These are phyloP conservation scores for Aspergillus quadricinctus DNA, from an alignment of 2,329 filamentous ascomycete genomes.

Conservation along the genomic window DNA sequence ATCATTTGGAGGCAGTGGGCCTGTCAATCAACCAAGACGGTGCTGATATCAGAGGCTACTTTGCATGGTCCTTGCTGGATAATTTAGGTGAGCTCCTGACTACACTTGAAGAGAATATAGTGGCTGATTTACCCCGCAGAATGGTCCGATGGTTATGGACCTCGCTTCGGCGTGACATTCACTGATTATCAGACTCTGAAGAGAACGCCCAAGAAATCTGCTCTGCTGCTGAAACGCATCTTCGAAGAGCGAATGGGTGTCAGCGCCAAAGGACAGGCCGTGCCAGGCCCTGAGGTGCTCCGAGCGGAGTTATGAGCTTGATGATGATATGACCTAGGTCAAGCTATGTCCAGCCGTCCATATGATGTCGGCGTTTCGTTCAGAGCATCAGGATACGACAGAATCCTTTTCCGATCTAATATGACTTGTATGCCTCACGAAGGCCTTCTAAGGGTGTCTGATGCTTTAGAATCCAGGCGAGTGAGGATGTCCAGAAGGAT, in stretches of 20 bases:
- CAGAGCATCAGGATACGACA: no score
- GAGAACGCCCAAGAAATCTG: slow-evolving; percentile 25
- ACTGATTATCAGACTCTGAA: slow-evolving; percentile 23
- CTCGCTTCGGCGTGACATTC: slow-evolving; percentile 25
- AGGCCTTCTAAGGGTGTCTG: slow-evolving; percentile 32
- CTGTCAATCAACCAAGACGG: slow-evolving; percentile 21
- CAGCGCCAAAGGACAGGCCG: not conserved
- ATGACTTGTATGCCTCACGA: not conserved
- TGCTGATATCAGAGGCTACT: slow-evolving; percentile 26
- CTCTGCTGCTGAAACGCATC: slow-evolving; percentile 16
- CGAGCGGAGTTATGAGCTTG: not conserved
- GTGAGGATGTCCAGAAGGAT: slow-evolving; percentile 41
- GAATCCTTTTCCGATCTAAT: no score
- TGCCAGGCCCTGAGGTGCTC: not conserved
- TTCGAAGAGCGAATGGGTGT: slow-evolving; percentile 11
- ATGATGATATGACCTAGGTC: not conserved
- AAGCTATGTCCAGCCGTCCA: no score
- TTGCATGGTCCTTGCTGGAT: slow-evolving; percentile 32
- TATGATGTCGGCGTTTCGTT: no score
- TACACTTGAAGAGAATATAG: not conserved
- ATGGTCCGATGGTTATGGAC: slow-evolving; percentile 26
- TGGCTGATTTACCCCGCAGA: slow-evolving; percentile 9
- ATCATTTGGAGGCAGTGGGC: slow-evolving; percentile 38
- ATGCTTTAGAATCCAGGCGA: slow-evolving; percentile 42
- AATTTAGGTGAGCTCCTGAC: slow-evolving; percentile 28